A percentile compares a stretch with the other conserved stretches of the same genome.
These are phyloP conservation scores for Dichotomocladium elegans DNA, from an alignment of 371 early-diverging fungal species.

Conservation along the genomic window DNA sequence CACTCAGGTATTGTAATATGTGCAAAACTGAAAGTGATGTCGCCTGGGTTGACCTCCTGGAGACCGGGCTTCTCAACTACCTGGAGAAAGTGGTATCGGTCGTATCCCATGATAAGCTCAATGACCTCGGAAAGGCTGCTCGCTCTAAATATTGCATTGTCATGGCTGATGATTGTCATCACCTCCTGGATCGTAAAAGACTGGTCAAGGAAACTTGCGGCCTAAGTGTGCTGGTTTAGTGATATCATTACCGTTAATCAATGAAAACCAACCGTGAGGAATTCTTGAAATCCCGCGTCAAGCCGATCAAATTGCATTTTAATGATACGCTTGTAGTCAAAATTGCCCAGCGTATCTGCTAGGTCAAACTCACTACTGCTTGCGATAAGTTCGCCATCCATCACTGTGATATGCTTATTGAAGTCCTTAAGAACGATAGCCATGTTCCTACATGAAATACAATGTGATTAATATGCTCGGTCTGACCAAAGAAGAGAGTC, in stretches of 20 bases:
- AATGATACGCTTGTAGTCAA: conserved; percentile 46
- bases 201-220: conserved; percentile 46
- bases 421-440: conserved; percentile 40
- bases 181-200: conserved; percentile 42
- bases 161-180: conserved; percentile 26
- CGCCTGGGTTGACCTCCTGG: conserved; percentile 5
- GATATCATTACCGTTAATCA: not conserved
- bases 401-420: conserved; percentile 41
- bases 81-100: conserved; percentile 38
- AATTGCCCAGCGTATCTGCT: conserved; percentile 41
- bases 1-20: conserved; percentile 41
- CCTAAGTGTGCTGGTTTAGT: too few relatives aligned
- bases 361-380: conserved; percentile 29
- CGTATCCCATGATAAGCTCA: conserved; percentile 23
- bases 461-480: not conserved
- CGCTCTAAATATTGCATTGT: conserved; percentile 19
- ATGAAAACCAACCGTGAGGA: conserved; percentile 29
- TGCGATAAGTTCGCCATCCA: conserved; percentile 43
- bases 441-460: conserved; percentile 24
- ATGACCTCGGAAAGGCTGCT: conserved; percentile 13
- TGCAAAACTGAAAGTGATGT: conserved; percentile 32
- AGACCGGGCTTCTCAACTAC: conserved; percentile 17
- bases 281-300: conserved; percentile 40
- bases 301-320: conserved; percentile 54
- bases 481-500: not conserved